Base-by-base conservation (phyloP, 768 basidiomycete species). In the Gymnopilus dilepis region DNA sequence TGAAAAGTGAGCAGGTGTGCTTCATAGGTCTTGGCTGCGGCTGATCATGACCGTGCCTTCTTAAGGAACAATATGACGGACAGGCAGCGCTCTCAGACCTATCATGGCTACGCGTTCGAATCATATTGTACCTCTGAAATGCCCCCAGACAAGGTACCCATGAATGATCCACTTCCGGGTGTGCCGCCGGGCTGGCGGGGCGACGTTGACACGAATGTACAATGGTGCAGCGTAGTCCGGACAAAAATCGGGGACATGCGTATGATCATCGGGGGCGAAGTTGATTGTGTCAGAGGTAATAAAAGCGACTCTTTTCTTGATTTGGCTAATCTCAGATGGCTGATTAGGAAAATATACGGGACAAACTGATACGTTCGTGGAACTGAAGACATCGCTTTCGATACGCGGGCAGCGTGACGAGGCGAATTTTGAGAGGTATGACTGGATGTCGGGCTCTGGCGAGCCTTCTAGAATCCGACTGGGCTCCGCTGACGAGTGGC, bases 21-120 rank as follows among this genome's bases (percentile, higher is more conserved):
- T 28, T 11, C 31, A 31, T 7, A 6, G 19, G 28, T 6, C 28
- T 7, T 6, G 26, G 3, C n/a, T 50, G n/a, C 47, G 30, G 47
- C 28, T 50, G 37, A 24, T 12, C 33, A 42, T 11, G 26, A 6
- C 48, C 33, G 43, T 22, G 40, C 43, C 52, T 21, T 55, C 42
- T 50, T 60, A 64, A 94, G 94, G 69, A 84, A 90, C 56, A 77
- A 88, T 59, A 81, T 89, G 76, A 76, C 83, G n/a, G 83, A 85
- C 11, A 83, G 82, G 12, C 88, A 90, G 30, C 84, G 83, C 1
- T 75, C 82, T 24, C 85, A 88, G 69, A 82, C 82, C 8, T 96
- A 96, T 73, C 92, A 89, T 71, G 94, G 93, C 17, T 95, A 95
- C 73, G 84, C 93, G 0, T 96, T 96, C 65, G 94, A 96, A 72